phyloP scores from a whole-genome alignment of 768 basidiomycete species.

The Brasilioporus rufonigricans region DNA sequence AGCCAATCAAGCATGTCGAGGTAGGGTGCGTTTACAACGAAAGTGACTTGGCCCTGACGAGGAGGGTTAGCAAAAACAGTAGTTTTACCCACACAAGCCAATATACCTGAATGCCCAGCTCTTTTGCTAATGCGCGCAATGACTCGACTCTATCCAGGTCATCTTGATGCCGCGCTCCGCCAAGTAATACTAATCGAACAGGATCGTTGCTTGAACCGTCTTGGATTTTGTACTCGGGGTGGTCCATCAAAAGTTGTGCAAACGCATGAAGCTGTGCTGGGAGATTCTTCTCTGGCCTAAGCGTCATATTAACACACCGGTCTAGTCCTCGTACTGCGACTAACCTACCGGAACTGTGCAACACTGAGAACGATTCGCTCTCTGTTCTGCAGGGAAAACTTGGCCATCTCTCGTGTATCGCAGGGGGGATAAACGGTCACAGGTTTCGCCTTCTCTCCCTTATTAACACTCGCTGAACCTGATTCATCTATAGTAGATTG shows the following conservation, averaged over 20 bases:
- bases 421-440: slow-evolving; percentile 88
- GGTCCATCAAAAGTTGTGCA: slow-evolving; percentile 47
- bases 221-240: slow-evolving; percentile 53
- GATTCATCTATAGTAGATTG: slow-evolving; percentile 3
- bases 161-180: slow-evolving; percentile 76
- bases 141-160: slow-evolving; percentile 69
- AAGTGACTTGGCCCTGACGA: slow-evolving; percentile 62
- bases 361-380: slow-evolving; percentile 76
- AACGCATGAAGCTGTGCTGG: slow-evolving; percentile 74
- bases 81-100: not conserved
- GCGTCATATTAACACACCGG: not conserved
- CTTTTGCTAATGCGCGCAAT: slow-evolving; percentile 55
- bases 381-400: slow-evolving; percentile 51
- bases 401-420: slow-evolving; percentile 70
- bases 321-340: not conserved
- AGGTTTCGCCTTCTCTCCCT: slow-evolving; percentile 5
- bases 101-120: slow-evolving; percentile 65
- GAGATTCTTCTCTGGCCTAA: slow-evolving; percentile 94
- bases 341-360: slow-evolving; percentile 83
- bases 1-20: slow-evolving; percentile 68
- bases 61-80: not conserved
- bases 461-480: not conserved
- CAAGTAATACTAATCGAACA: slow-evolving; percentile 73
- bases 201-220: slow-evolving; percentile 16
- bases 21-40: slow-evolving; percentile 84